Percentiles rank a stretch among this genome's conserved stretches.
These are phyloP conservation scores for Cytospora mali DNA, from an alignment of 2,329 filamentous ascomycete species.

Conservation along the genomic window DNA sequence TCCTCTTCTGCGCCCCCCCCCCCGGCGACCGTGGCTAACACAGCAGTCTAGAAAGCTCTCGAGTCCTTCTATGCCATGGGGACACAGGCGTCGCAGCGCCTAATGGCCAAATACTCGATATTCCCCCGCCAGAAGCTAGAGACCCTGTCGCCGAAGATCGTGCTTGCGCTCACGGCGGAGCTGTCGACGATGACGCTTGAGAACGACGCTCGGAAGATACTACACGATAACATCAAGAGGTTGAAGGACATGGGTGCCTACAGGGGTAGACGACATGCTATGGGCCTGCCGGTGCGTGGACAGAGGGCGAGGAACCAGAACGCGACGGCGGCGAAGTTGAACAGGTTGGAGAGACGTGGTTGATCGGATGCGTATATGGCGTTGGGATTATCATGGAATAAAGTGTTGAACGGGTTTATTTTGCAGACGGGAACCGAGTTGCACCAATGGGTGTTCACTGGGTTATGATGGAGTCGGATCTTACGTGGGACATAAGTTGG, in stretches of 20 bases:
- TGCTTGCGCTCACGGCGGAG: conserved; percentile 81
- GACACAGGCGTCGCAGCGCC: conserved; percentile 65
- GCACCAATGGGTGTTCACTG: neutral
- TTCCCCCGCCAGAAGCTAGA: conserved; percentile 81
- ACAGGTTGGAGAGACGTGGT: conserved; percentile 54
- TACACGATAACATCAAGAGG: conserved; percentile 83
- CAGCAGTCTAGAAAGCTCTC: conserved; percentile 63
- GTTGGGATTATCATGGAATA: neutral
- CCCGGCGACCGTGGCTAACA: conserved; percentile 26
- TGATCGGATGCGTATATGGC: conserved; percentile 31
- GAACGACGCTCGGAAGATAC: conserved; percentile 76
- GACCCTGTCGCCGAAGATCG: conserved; percentile 71
- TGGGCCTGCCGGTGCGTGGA: conserved; percentile 87
- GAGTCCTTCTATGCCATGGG: conserved; percentile 87
- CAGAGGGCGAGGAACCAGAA: conserved; percentile 83
- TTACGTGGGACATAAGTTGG: neutral
- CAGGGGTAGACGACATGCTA: conserved; percentile 85
- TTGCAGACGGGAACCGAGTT: neutral
- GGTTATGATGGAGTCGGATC: neutral
- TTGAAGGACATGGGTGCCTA: conserved; percentile 91
- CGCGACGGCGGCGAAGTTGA: conserved; percentile 62
- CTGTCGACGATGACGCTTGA: conserved; percentile 92
- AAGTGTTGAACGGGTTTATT: neutral
- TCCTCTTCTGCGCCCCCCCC: conserved; percentile 13
- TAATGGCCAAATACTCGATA: conserved; percentile 89